Base-by-base conservation (phyloP, 495 filamentous ascomycete genomes). In the Hypoxylon subgilvum region DNA sequence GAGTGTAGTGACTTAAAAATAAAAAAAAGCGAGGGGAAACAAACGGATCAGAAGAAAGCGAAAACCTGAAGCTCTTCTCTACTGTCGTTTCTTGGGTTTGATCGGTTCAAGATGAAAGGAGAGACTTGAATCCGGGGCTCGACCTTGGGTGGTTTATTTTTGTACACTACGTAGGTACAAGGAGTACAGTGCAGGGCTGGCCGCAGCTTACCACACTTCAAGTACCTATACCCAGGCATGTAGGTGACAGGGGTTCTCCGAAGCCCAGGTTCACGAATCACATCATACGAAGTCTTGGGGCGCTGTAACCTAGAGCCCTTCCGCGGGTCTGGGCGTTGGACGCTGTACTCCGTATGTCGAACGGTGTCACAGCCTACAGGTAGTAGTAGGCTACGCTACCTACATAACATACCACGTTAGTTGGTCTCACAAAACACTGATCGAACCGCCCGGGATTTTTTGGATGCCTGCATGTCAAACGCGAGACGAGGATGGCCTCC, bases 371-470 rank as follows among this genome's bases (percentile, higher is more conserved):
- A 23, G 34, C 35, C n/a, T n/a, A n/a, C n/a, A n/a, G n/a, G n/a
- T n/a, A n/a, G n/a, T n/a, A n/a, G n/a, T n/a, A n/a, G n/a, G n/a
- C n/a, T n/a, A n/a, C n/a, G n/a, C n/a, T n/a, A n/a, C n/a, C n/a
- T n/a, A 35, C 34, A 18, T 17, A 47, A n/a, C 35, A 28, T 62
- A 56, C 23, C 46, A 51, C 35, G 36, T 57, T 45, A 46, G 47
- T 14, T 35, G 46, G 59, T 57, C 53, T 52, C 48, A 53, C 49
- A 45, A n/a, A 58, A 58, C 49, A 45, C 14, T 46, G 53, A 64
- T 64, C 61, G 61, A 64, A 58, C 50, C 54, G 61, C 54, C 32
- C 61, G 61, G 61, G 59, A 64, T 64, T 64, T 64, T 64, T 59
- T 58, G 54, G 61, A 64, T 49, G 59, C 54, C 36, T 59, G 61